Evolutionary conservation across 192 early-diverging fungal species (phyloP).

Genomic region (Chytriomyces hyalinus): DNA sequence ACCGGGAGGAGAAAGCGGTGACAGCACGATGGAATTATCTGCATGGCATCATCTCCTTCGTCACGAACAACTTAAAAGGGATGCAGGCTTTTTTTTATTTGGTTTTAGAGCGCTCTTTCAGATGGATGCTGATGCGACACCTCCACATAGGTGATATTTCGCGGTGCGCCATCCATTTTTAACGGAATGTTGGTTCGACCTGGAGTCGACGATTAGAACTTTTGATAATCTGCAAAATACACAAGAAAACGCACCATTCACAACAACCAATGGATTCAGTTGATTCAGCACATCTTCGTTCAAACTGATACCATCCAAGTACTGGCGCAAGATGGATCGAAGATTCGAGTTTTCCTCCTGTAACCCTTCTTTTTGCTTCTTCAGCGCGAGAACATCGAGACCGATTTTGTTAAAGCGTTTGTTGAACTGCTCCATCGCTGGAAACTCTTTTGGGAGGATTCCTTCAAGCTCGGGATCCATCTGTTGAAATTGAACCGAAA

Average conservation of each 20-base stretch:
- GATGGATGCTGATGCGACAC: conserved; percentile 44
- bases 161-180: conserved; percentile 41
- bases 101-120: neutral
- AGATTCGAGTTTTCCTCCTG: conserved; percentile 60
- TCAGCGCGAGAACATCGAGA: conserved; percentile 57
- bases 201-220: conserved; percentile 3
- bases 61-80: too few relatives aligned
- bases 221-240: neutral
- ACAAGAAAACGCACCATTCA: conserved; percentile 46
- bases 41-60: too few relatives aligned
- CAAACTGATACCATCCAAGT: conserved; percentile 65
- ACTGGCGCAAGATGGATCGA: conserved; percentile 60
- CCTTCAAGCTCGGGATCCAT: conserved; percentile 22
- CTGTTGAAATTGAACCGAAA: conserved; percentile 22
- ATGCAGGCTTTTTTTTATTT: too few relatives aligned
- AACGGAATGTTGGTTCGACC: conserved; percentile 57
- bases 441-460: conserved; percentile 53
- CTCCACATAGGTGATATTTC: conserved; percentile 58
- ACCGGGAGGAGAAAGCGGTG: too few relatives aligned
- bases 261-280: conserved; percentile 63
- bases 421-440: conserved; percentile 65
- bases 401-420: conserved; percentile 64
- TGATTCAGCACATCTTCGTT: conserved; percentile 55
- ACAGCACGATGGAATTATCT: too few relatives aligned
- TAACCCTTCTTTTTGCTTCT: conserved; percentile 49